Conservation (phyloP, 148 eudicot species). For the Pouteria glomerata region DNA sequence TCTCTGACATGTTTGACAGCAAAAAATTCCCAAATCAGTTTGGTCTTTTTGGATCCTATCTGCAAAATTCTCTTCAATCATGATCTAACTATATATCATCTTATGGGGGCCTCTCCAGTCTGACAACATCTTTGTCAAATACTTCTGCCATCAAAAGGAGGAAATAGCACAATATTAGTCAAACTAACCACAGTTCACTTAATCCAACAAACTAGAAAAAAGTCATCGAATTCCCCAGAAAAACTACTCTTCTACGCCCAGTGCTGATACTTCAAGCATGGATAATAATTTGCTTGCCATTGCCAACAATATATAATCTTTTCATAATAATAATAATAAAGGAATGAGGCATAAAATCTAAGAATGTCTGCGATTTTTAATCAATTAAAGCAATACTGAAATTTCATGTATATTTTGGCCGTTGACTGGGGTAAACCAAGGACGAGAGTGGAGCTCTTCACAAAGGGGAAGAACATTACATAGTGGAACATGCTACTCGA, state of each 20-base stretch:
- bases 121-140: background rate
- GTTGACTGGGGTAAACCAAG: too few relatives aligned
- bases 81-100: constrained; percentile 9
- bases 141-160: constrained; percentile 8
- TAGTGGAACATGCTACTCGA: too few relatives aligned
- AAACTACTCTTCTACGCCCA: background rate
- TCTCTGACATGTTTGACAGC: constrained; percentile 7
- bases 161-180: background rate
- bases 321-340: too few relatives aligned
- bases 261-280: background rate
- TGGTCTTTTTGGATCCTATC: constrained; percentile 5
- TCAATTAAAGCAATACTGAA: too few relatives aligned
- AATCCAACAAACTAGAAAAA: background rate
- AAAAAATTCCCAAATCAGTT: background rate
- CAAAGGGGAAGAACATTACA: background rate
- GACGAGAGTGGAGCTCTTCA: too few relatives aligned
- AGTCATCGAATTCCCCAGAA: background rate
- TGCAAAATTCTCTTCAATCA: background rate
- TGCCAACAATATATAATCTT: too few relatives aligned
- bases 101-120: constrained; percentile 10
- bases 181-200: too few relatives aligned
- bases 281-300: too few relatives aligned
- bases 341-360: too few relatives aligned
- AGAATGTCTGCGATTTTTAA: too few relatives aligned
- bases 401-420: too few relatives aligned